Evolutionary conservation across 129 eudicot genomes (phyloP), one percentile per base, ranked within the genome.

Genomic region (Glebionis coronaria): DNA sequence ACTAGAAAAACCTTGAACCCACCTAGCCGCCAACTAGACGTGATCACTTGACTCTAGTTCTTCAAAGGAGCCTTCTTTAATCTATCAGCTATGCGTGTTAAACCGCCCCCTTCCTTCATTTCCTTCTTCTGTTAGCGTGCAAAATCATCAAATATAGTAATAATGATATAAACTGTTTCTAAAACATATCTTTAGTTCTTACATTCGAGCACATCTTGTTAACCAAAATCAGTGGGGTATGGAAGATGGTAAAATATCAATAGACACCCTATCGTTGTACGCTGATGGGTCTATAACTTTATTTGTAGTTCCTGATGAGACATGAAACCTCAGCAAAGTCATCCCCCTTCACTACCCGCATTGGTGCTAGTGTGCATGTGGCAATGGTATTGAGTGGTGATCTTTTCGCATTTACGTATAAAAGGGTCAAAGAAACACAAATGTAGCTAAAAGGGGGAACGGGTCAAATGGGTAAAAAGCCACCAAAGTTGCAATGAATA

Each of bases 11-110:
- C 70, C 35, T 12, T n/a, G n/a, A n/a, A n/a, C n/a, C n/a, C n/a
- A n/a, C n/a, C n/a, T 57, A 25, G 62, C 23, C 5, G 6, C 59
- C 59, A 54, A 54, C 13, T 54, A 54, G 14, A 54, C 3, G 31
- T 55, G 42, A 56, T 52, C 59, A 10, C 21, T 38, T 56, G 57
- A 53, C 38, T 29, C 72, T 84, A 87, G 6, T 62, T 75, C 83
- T 91, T 93, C 61, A 93, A 79, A 13, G 99, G 99, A 65, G 99
- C 99, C 81, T 93, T 93, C 90, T 93, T 93, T 72, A 76, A 95
- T 84, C 99, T 79, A 78, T 93, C 99, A 18, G 95, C 82, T 79
- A 93, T 93, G 97, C 12, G 97, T 86, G 73, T 93, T 93, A 68
- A 93, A 89, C 80, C 97, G 83, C 0, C 99, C 99, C 69, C 87